Evolutionary conservation across 1,284 basidiomycete species (phyloP).

Genomic region (Entoloma clypeatum): DNA sequence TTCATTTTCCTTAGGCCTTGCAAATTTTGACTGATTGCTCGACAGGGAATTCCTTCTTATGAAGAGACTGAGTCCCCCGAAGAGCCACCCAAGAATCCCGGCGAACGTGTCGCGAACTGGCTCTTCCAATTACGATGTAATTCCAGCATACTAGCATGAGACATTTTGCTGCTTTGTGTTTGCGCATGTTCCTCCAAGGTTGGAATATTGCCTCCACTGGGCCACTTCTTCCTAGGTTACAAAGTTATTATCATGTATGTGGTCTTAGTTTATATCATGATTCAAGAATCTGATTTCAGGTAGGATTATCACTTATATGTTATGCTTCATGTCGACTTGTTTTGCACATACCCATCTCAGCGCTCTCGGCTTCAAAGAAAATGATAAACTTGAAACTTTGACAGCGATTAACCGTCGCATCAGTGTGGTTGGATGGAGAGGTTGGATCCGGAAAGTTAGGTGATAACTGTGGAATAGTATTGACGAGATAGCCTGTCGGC

Average conservation of each 20-base stretch:
- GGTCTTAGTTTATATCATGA: not conserved
- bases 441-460: constrained; percentile 54
- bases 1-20: too few relatives aligned
- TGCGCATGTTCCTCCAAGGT: constrained; percentile 43
- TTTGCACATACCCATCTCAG: constrained; percentile 43
- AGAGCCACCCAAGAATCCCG: too few relatives aligned
- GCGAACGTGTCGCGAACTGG: too few relatives aligned
- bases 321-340: constrained; percentile 55
- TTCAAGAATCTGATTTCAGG: constrained; percentile 23
- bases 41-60: too few relatives aligned
- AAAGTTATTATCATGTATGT: constrained; percentile 46
- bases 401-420: constrained; percentile 49
- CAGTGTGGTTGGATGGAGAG: constrained; percentile 44
- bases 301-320: constrained; percentile 42
- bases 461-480: not conserved
- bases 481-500: not conserved
- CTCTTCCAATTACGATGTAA: not conserved
- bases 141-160: constrained; percentile 14
- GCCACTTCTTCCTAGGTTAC: constrained; percentile 55
- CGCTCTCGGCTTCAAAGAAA: too few relatives aligned
- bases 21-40: too few relatives aligned
- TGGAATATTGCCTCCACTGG: constrained; percentile 65
- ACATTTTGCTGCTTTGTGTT: constrained; percentile 40
- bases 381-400: too few relatives aligned
- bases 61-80: too few relatives aligned